Conservation (phyloP, 73 alveolate genomes). For the Paraurostyla sp. region DNA sequence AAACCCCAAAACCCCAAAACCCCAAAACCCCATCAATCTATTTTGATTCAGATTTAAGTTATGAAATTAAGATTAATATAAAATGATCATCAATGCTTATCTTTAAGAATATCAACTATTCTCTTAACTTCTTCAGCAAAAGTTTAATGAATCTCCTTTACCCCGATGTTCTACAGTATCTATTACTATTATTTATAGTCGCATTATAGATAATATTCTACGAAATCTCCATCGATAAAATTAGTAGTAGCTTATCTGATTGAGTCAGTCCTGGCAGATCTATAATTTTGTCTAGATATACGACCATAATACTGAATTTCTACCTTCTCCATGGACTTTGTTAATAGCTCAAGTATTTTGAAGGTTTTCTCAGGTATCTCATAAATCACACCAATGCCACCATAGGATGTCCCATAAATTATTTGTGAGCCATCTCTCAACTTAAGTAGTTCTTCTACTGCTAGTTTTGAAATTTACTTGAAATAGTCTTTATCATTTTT, state of each 20-base stretch:
- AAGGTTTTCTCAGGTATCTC: background rate
- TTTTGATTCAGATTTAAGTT: too few relatives aligned
- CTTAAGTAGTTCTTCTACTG: background rate
- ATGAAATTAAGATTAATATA: too few relatives aligned
- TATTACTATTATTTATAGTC: background rate
- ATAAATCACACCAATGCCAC: background rate
- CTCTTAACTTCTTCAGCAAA: background rate
- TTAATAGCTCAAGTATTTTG: background rate
- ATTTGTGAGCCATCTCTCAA: background rate
- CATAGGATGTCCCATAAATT: background rate
- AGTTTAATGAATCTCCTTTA: background rate
- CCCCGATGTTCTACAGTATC: background rate
- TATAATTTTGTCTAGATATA: background rate
- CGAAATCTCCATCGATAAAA: constrained; percentile 32
- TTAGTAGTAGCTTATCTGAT: constrained; percentile 7
- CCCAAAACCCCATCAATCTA: too few relatives aligned
- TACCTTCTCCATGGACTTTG: constrained; percentile 1
- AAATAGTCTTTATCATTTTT: background rate
- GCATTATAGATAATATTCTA: background rate
- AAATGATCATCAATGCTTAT: constrained; percentile 23
- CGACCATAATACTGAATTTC: constrained; percentile 13
- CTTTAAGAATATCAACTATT: background rate
- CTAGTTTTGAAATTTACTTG: background rate
- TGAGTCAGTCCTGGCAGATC: constrained; percentile 17
- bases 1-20: too few relatives aligned